Evolutionary conservation across 169 alveolate genomes (phyloP), one percentile per base, ranked within the genome.

Genomic region (Plasmodium ovale): DNA sequence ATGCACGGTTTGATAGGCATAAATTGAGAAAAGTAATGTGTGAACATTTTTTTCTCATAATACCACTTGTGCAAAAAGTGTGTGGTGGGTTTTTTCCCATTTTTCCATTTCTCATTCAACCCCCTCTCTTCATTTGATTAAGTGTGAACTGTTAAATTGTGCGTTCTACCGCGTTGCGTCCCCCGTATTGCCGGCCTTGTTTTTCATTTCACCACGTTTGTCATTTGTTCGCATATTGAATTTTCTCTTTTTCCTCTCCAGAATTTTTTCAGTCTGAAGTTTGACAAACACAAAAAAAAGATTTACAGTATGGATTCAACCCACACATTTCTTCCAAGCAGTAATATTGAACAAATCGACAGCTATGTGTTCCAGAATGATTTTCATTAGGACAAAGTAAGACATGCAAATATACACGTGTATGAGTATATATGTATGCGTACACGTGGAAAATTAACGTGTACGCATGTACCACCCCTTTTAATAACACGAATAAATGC

Each of bases 211-310:
- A 39, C 35, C 12, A n/a, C 25, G 23, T 0, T 59, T 59, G 7
- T 29, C 9, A n/a, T 42, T 67, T n/a, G n/a, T n/a, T n/a, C n/a
- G n/a, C n/a, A n/a, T n/a, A n/a, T 31, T 56, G 44, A 23, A 14
- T 47, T 77, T 27, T 37, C 9, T 19, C 19, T 23, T 58, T 70
- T 42, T 42, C 49, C 64, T 31, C 56, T 79, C n/a, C 70, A 79
- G 89, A 79, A 64, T 64, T n/a, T 64, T 67, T 64, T 65, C 9
- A 79, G 79, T 42, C 59, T 79, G 21, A 62, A 49, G 33, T 79
- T 79, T 6, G 56, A 47, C 16, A 47, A 47, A 47, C 16, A 14
- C 2, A 47, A 47, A 67, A 79, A 79, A 42, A 79, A 60, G 47
- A 79, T 64, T 3, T 64, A 79, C 51, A 39, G 29, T 47, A 79